Conservation (phyloP, 1,284 basidiomycete species). For the Kwoniella shivajii region DNA sequence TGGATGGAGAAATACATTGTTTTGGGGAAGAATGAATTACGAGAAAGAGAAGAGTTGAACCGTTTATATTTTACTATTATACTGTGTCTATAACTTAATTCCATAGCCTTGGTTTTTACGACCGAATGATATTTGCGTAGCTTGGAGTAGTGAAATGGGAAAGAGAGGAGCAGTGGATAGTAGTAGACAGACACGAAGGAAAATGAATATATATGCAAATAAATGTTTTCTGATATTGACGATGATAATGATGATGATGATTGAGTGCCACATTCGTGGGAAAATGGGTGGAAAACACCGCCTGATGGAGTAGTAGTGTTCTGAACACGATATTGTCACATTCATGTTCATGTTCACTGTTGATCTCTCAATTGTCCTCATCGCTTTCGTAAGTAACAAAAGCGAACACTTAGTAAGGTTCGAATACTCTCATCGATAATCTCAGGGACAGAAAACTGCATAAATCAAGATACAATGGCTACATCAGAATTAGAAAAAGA, state of each 20-base stretch:
- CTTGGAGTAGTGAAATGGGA: neutral
- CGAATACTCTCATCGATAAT: neutral
- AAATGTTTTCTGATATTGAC: neutral
- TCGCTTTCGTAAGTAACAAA: too few species aligned
- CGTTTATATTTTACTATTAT: neutral
- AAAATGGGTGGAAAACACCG: too few species aligned
- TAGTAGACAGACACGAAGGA: neutral
- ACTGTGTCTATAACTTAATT: neutral
- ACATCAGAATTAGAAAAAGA: constrained; percentile 57
- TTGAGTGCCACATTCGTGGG: too few species aligned
- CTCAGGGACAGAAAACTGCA: neutral
- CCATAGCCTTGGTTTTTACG: neutral
- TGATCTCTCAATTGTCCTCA: neutral
- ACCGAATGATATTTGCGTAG: neutral
- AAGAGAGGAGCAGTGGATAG: neutral
- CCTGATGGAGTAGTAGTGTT: neutral
- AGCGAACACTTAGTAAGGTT: too few species aligned
- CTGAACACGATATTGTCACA: neutral
- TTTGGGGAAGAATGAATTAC: too few species aligned
- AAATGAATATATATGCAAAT: constrained; percentile 1
- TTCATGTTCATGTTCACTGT: neutral
- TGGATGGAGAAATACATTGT: neutral
- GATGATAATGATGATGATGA: neutral
- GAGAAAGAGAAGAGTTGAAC: neutral
- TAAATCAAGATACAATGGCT: constrained; percentile 16